phyloP scores from a whole-genome alignment of 169 alveolate species.

The Cyclospora cayetanensis region DNA sequence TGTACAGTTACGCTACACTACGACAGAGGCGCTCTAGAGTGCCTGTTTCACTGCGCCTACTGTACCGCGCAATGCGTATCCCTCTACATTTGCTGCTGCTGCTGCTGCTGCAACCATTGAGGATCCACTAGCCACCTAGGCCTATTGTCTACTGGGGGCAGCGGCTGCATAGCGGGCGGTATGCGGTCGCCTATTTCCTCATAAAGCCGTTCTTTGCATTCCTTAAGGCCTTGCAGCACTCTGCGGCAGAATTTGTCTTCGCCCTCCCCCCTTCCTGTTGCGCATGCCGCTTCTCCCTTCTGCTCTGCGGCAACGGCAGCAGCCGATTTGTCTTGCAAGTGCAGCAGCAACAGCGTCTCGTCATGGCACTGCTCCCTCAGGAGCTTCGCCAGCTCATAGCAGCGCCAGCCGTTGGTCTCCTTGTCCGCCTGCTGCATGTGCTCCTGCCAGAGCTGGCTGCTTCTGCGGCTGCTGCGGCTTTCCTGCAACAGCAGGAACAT shows the following conservation, averaged over 20 bases:
- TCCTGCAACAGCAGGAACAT: conserved; percentile 22
- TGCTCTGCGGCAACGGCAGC: neutral
- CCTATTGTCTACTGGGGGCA: neutral
- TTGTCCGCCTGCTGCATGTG: neutral
- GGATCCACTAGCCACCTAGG: neutral
- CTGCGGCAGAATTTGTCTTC: neutral
- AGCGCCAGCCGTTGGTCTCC: conserved; percentile 10
- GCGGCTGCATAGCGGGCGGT: neutral
- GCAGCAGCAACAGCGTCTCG: conserved; percentile 1
- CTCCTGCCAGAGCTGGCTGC: conserved; percentile 20
- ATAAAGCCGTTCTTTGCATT: neutral
- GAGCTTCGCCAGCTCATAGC: neutral
- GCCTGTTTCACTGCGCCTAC: neutral
- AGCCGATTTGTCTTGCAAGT: neutral
- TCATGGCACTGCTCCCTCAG: neutral
- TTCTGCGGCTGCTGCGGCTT: too few relatives aligned
- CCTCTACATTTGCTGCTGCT: conserved; percentile 14
- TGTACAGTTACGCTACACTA: too few relatives aligned
- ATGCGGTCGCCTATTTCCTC: neutral
- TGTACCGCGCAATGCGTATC: neutral
- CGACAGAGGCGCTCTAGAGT: too few relatives aligned
- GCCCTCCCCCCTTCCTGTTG: neutral
- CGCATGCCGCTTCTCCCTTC: neutral
- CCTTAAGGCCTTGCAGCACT: neutral
- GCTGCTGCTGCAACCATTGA: neutral